Percentiles rank a stretch among this genome's conserved stretches.
Evolutionary conservation across 441 rosid species (phyloP).

Genomic region (Raphanus hybrid): DNA sequence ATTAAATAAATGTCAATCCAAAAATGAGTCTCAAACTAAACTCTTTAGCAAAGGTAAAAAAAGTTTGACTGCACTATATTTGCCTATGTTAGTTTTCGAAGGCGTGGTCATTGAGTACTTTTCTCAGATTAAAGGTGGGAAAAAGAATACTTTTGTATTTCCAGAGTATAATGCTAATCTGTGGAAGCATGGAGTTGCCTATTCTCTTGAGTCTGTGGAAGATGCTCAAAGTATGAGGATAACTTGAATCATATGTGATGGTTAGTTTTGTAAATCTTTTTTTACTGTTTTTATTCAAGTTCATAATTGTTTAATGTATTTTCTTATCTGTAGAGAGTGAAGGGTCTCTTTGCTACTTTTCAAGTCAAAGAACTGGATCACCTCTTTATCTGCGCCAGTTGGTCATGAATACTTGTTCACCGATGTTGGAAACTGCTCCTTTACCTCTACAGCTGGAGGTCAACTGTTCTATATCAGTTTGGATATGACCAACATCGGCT

Average conservation of each 20-base stretch:
- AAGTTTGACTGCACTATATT: background rate
- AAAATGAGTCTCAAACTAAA: background rate
- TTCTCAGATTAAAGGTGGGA: background rate
- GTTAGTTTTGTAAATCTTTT: no score
- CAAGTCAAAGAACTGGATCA: no score
- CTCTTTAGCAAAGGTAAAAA: background rate
- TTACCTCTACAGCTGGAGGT: no score
- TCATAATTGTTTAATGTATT: no score
- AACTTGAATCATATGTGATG: background rate
- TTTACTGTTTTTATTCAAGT: no score
- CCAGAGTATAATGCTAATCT: background rate
- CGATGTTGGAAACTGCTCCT: no score
- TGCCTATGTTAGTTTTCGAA: background rate
- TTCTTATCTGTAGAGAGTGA: no score
- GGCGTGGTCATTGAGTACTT: background rate
- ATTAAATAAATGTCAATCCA: background rate
- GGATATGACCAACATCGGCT: no score
- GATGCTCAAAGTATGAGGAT: background rate
- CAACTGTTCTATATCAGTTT: no score
- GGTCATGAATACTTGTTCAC: no score
- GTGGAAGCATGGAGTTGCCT: background rate
- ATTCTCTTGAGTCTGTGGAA: background rate
- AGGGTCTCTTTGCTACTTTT: no score
- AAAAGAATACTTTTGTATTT: background rate
- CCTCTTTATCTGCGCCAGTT: no score